These are phyloP conservation scores for Pseudogymnoascus sp. DNA, from an alignment of 2,329 filamentous ascomycete species.

Conservation along the genomic window DNA sequence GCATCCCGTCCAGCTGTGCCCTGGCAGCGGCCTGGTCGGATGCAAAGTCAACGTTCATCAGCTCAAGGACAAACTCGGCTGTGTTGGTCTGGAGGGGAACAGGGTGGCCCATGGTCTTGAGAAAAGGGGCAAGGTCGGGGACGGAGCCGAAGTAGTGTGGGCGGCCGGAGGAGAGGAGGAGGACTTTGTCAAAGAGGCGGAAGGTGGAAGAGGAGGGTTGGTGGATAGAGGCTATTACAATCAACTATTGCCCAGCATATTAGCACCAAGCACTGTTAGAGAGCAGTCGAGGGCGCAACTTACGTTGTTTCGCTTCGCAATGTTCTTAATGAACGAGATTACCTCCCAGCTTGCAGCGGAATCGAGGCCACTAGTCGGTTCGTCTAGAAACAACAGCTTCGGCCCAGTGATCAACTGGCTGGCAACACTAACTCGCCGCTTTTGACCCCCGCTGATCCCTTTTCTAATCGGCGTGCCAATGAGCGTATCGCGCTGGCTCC, in stretches of 20 bases:
- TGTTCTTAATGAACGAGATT: conserved; percentile 58
- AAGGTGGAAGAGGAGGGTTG: conserved; percentile 77
- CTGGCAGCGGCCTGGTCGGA: conserved; percentile 39
- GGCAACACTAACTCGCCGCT: conserved; percentile 70
- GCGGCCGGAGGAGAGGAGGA: conserved; percentile 63
- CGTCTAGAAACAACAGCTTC: conserved; percentile 74
- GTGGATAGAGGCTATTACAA: conserved; percentile 77
- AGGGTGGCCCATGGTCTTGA: conserved; percentile 49
- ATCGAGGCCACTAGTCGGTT: conserved; percentile 78
- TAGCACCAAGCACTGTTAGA: conserved; percentile 20
- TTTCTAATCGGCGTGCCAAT: conserved; percentile 78
- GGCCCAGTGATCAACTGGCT: conserved; percentile 75
- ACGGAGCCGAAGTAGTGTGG: conserved; percentile 68
- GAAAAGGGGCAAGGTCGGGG: conserved; percentile 52
- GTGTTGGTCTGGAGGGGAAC: conserved; percentile 69
- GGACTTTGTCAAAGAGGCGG: conserved; percentile 69
- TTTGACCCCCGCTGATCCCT: conserved; percentile 79
- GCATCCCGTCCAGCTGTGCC: conserved; percentile 45
- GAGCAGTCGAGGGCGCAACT: conserved; percentile 23
- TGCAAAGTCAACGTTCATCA: conserved; percentile 71
- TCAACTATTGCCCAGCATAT: conserved; percentile 42
- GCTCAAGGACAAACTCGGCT: conserved; percentile 70
- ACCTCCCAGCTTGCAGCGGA: conserved; percentile 70
- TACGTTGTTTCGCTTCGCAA: conserved; percentile 60
- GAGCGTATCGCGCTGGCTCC: conserved; percentile 59